Base-by-base conservation (phyloP, 768 basidiomycete genomes). In the Auriscalpium orientale region DNA sequence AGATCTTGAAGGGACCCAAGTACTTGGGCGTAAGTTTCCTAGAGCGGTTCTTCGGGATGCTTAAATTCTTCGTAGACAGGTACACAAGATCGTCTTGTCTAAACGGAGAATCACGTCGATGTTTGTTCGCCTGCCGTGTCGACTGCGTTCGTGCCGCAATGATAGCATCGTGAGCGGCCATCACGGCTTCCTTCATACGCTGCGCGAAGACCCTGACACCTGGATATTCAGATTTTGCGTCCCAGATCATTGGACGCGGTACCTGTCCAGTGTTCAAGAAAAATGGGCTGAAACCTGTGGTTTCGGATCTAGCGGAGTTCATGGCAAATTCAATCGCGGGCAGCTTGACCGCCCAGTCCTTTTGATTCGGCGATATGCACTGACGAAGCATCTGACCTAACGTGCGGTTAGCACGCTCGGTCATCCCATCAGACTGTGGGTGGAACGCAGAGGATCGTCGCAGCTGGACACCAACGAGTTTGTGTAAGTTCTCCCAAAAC, bases 391-490 rank as follows among this genome's bases (percentile, higher is more conserved):
- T 69, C 51, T 74, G 68, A 0, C 52, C 64, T 6, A 74, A 55
- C 1, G 67, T 72, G 2, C 66, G 55, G 49, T 73, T 73, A 0
- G 69, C 66, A 1, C 70, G 59, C 54, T 78, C 74, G 0, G 71
- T 75, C 0, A 68, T 56, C 0, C 75, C 73, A 56, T 77, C 74
- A 0, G 74, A 71, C 54, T 79, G 63, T 0, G 76, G 76, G 55
- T 79, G 76, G 55, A 68, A 78, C 0, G 73, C 61, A 0, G 70
- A 72, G 0, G 72, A 75, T 68, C 78, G 69, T 0, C 62, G 49
- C 1, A 74, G 62, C 13, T 71, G 64, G 0, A 64, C 62, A 0
- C 70, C 69, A 0, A 72, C 53, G 6, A 64, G 62, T 44, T 58
- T 49, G 55, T 74, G 63, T 0, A 78, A 58, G 10, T 67, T 63